Percentiles rank a stretch among this genome's conserved stretches.
These are phyloP conservation scores for Pugionium cornutum DNA, from an alignment of 345 rosid genomes.

Conservation along the genomic window DNA sequence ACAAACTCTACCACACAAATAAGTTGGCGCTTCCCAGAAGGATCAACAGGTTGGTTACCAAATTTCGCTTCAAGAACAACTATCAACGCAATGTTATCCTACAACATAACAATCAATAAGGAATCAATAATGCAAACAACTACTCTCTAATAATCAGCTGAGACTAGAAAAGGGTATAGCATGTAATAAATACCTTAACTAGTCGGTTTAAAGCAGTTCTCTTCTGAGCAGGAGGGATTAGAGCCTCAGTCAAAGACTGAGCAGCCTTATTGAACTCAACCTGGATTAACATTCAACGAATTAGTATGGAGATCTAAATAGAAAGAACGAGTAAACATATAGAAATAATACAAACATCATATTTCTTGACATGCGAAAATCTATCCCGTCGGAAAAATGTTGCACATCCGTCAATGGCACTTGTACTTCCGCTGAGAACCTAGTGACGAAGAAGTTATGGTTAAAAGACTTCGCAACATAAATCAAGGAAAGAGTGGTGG, in stretches of 20 bases:
- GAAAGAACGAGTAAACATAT: not conserved
- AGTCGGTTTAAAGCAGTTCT: slow-evolving; percentile 82
- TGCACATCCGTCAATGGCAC: slow-evolving; percentile 88
- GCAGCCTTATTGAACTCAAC: slow-evolving; percentile 99
- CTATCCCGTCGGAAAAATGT: slow-evolving; percentile 92
- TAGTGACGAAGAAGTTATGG: slow-evolving; percentile 36
- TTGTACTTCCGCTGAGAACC: slow-evolving; percentile 69
- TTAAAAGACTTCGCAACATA: slow-evolving; percentile 18
- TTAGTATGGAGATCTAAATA: slow-evolving; percentile 28
- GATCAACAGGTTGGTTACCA: slow-evolving; percentile 79
- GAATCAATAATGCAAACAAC: not conserved
- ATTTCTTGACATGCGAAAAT: slow-evolving; percentile 96
- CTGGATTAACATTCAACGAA: slow-evolving; percentile 43
- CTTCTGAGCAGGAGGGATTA: slow-evolving; percentile 77
- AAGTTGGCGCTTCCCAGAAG: slow-evolving; percentile 85
- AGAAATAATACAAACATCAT: slow-evolving; percentile 60
- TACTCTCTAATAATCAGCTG: not conserved
- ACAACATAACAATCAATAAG: not conserved
- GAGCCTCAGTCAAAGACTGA: slow-evolving; percentile 92
- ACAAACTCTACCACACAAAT: slow-evolving; percentile 78
- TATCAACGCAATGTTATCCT: slow-evolving; percentile 95
- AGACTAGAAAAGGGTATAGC: not conserved
- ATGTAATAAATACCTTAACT: slow-evolving; percentile 59
- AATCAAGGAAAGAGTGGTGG: not conserved
- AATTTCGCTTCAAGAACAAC: slow-evolving; percentile 94